Evolutionary conservation across 352 stramenopile species (phyloP).

Genomic region (Phytophthora litchii): DNA sequence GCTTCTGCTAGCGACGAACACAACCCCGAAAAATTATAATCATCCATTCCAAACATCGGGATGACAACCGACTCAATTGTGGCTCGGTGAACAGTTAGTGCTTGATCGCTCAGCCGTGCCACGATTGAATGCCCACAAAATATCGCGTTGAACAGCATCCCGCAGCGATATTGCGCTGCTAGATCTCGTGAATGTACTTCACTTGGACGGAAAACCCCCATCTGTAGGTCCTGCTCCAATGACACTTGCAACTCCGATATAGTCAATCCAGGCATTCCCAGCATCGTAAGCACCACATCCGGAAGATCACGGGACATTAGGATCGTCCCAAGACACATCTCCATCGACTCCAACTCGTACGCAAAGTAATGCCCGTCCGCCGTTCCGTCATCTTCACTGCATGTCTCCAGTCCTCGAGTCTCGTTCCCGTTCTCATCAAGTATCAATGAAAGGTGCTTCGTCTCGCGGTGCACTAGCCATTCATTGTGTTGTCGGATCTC

Average conservation of each 20-base stretch:
- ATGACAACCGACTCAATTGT: conserved; percentile 36
- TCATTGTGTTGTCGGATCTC: conserved; percentile 30
- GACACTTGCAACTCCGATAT: conserved; percentile 38
- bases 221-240: conserved; percentile 29
- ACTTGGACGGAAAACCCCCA: conserved; percentile 1
- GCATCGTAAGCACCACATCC: conserved; percentile 20
- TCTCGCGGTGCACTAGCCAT: neutral
- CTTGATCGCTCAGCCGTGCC: conserved; percentile 9
- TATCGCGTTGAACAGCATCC: conserved; percentile 35
- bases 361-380: conserved; percentile 37
- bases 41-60: conserved; percentile 34
- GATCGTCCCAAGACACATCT: conserved; percentile 37
- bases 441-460: no score
- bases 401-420: no score
- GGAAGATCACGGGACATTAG: conserved; percentile 23
- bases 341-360: conserved; percentile 40
- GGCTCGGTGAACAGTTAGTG: conserved; percentile 12
- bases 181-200: conserved; percentile 14
- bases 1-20: conserved; percentile 31
- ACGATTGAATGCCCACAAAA: conserved; percentile 27
- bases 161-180: conserved; percentile 17
- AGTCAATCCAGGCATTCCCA: conserved; percentile 17
- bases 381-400: conserved; percentile 15
- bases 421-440: no score
- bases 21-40: conserved; percentile 25